phyloP scores from a whole-genome alignment of 495 filamentous ascomycete species.

The Penicillium roqueforti region DNA sequence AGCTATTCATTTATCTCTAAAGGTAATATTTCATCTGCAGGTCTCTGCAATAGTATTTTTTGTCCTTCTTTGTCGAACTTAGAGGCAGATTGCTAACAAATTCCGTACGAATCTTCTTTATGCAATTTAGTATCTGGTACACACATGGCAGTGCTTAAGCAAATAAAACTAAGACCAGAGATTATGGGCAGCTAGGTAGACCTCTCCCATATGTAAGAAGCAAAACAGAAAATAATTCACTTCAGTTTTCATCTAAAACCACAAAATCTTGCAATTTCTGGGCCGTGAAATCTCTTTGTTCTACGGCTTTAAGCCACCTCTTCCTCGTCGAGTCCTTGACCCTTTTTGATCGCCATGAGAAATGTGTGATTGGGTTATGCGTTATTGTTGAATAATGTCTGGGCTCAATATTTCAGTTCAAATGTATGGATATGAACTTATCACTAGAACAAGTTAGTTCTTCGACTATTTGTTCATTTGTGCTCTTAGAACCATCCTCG shows the following conservation, averaged over 20 bases:
- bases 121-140: background rate
- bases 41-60: no score
- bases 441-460: background rate
- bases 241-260: background rate
- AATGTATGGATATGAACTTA: background rate
- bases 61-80: no score
- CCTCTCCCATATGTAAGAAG: no score
- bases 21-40: no score
- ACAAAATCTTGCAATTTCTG: background rate
- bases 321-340: background rate
- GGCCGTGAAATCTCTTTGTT: background rate
- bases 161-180: no score
- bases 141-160: background rate
- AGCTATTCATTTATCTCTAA: no score
- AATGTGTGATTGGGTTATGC: background rate
- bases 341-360: background rate
- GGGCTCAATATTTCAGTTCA: background rate
- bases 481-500: background rate
- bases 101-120: background rate
- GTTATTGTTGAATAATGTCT: background rate
- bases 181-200: background rate
- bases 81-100: background rate
- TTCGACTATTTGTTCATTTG: background rate
- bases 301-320: background rate
- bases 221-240: background rate